Base-by-base conservation (phyloP, 2,329 filamentous ascomycete genomes). In the Akanthomyces uredinophilus region DNA sequence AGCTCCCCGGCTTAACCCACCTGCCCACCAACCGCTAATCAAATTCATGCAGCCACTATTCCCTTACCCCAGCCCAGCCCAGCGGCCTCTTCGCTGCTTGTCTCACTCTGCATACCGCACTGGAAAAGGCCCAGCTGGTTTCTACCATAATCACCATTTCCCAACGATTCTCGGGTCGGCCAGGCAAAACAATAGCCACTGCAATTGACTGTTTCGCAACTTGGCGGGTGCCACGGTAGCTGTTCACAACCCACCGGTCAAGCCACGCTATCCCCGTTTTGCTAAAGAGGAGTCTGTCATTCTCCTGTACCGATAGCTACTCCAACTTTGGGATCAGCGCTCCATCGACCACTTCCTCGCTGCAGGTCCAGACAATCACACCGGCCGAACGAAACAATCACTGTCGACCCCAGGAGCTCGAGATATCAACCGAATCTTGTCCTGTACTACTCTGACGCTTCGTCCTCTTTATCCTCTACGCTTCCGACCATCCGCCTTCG, bases 241-340 rank as follows among this genome's bases (percentile, higher is more conserved):
- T 46, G 47, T 16, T 43, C 14, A 52, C 54, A 32, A 16, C 27
- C 47, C 57, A 60, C 47, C 7, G 29, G 37, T 43, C 27, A 29
- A 51, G 56, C 46, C 47, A 39, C 37, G n/a, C 39, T n/a, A 29
- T 50, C 56, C 24, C 35, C 37, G 43, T 49, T n/a, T 22, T 41
- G 57, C 39, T 35, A 60, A 59, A 51, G 58, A 60, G 49, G 39
- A 54, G 49, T 14, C 44, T 50, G 22, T 7, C 41, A 20, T 43
- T 35, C 58, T 60, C 39, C 49, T 37, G 51, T 35, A 29, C 27
- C 27, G 27, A 29, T 29, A 53, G 37, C 43, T 55, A 24, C 46
- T 41, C 57, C 39, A 51, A 43, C 57, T 11, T 44, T 35, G 51
- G 51, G 59, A 61, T 61, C 59, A 29, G 59, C 59, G 51, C 51